Evolutionary conservation across 2,329 filamentous ascomycete genomes (phyloP).

Genomic region (Annulohypoxylon truncatum): DNA sequence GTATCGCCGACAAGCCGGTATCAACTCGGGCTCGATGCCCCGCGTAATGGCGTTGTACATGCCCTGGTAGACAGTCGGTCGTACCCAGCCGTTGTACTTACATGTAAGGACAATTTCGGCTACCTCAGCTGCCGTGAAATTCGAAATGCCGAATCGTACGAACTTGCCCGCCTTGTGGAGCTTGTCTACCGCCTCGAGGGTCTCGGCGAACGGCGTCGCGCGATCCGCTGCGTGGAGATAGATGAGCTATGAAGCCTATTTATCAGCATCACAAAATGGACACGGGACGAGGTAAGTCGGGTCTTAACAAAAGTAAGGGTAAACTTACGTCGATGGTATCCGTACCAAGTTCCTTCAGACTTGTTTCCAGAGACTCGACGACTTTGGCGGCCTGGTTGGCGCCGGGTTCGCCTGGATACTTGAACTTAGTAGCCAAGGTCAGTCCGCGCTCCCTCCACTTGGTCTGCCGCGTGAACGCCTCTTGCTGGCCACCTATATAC

Average conservation of each 20-base stretch:
- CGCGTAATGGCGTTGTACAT: slow-evolving; percentile 89
- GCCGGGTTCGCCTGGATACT: slow-evolving; percentile 70
- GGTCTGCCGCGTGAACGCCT: slow-evolving; percentile 80
- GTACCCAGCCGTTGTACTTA: slow-evolving; percentile 82
- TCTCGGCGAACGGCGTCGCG: slow-evolving; percentile 80
- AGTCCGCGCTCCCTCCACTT: slow-evolving; percentile 84
- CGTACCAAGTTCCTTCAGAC: slow-evolving; percentile 76
- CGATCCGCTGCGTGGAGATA: slow-evolving; percentile 80
- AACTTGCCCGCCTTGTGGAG: slow-evolving; percentile 90
- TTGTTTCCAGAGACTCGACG: slow-evolving; percentile 73
- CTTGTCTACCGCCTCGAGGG: slow-evolving; percentile 80
- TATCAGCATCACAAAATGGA: slow-evolving; percentile 12
- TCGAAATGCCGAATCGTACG: slow-evolving; percentile 80
- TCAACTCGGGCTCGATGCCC: slow-evolving; percentile 78
- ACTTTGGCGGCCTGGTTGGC: slow-evolving; percentile 73
- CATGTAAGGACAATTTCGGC: slow-evolving; percentile 85
- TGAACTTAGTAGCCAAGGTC: slow-evolving; percentile 79
- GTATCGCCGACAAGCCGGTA: slow-evolving; percentile 79
- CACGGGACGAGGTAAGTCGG: background rate
- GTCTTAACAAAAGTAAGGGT: background rate
- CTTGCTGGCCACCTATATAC: slow-evolving; percentile 79
- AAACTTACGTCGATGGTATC: slow-evolving; percentile 74
- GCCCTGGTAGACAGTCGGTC: slow-evolving; percentile 85
- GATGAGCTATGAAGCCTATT: slow-evolving; percentile 63
- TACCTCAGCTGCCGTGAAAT: slow-evolving; percentile 89